A percentile compares a stretch with the other conserved stretches of the same genome.
Conservation (phyloP, 495 filamentous ascomycete genomes). For the Aspergillus cristatus region DNA sequence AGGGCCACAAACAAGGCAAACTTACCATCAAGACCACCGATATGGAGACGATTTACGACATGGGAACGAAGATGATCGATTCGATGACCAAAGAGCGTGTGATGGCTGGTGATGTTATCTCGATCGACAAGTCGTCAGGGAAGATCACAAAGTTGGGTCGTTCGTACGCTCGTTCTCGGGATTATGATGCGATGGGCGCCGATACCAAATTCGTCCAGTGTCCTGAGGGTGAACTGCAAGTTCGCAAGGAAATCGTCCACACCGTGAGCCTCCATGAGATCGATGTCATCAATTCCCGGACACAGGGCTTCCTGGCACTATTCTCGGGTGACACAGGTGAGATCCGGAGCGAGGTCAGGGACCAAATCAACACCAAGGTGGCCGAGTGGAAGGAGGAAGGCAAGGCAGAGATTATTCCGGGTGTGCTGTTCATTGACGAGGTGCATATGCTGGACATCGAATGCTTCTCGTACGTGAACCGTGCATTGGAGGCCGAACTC, state of each 20-base stretch:
- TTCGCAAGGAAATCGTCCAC: conserved; percentile 93
- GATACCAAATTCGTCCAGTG: conserved; percentile 98
- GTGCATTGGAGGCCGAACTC: conserved; percentile 85
- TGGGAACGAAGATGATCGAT: conserved; percentile 99
- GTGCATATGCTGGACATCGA: conserved; percentile 99
- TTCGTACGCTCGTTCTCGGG: conserved; percentile 84
- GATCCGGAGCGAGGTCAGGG: conserved; percentile 91
- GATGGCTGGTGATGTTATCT: conserved; percentile 96
- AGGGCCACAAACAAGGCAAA: conserved; percentile 93
- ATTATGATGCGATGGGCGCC: conserved; percentile 98
- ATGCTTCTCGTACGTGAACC: conserved; percentile 97
- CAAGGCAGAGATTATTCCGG: conserved; percentile 95
- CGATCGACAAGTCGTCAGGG: conserved; percentile 93
- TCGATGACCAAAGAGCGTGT: conserved; percentile 98
- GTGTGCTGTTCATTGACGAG: conserved; percentile 97
- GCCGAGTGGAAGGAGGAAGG: conserved; percentile 99
- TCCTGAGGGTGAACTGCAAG: conserved; percentile 96
- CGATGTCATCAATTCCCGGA: conserved; percentile 96
- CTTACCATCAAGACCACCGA: conserved; percentile 99
- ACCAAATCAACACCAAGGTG: conserved; percentile 98
- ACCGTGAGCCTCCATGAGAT: conserved; percentile 97
- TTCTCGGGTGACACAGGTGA: conserved; percentile 98
- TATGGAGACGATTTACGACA: conserved; percentile 99
- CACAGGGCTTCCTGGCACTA: conserved; percentile 90
- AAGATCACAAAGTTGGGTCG: conserved; percentile 95